phyloP scores from a whole-genome alignment of 257 asterid genomes.

The Petunia axillaris region DNA sequence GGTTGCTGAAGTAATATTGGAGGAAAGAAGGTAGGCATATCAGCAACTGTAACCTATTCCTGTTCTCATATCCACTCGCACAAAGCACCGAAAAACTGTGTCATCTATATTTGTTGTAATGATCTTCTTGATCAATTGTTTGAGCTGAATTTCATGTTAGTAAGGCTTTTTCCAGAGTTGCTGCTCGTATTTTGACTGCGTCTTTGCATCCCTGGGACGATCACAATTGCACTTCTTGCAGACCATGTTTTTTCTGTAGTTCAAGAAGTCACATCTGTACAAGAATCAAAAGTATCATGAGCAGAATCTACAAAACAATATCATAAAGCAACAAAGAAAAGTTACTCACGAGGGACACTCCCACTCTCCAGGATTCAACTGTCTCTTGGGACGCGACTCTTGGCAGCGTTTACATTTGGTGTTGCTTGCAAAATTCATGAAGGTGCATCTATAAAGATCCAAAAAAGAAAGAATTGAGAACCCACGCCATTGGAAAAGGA shows the following conservation, averaged over 20 bases:
- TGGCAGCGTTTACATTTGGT: conserved; percentile 66
- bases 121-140: neutral
- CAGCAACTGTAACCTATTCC: neutral
- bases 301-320: conserved; percentile 15
- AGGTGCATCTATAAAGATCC: conserved; percentile 61
- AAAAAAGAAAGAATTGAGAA: conserved; percentile 14
- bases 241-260: conserved; percentile 54
- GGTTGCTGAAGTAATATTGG: neutral
- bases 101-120: conserved; percentile 17
- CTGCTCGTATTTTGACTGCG: conserved; percentile 28
- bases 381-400: conserved; percentile 63
- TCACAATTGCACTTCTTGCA: conserved; percentile 72
- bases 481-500: conserved; percentile 15
- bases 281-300: conserved; percentile 18
- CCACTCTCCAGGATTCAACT: conserved; percentile 85
- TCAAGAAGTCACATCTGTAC: conserved; percentile 73
- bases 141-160: conserved; percentile 26
- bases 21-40: neutral
- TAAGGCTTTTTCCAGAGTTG: conserved; percentile 62
- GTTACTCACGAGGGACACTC: conserved; percentile 76
- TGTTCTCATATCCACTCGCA: neutral
- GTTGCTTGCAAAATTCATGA: conserved; percentile 79
- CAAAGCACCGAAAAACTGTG: neutral
- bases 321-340: conserved; percentile 26
- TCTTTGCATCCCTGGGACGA: conserved; percentile 43